Base-by-base conservation (phyloP, 331 rosid species). In the Cucumis variabilis region DNA sequence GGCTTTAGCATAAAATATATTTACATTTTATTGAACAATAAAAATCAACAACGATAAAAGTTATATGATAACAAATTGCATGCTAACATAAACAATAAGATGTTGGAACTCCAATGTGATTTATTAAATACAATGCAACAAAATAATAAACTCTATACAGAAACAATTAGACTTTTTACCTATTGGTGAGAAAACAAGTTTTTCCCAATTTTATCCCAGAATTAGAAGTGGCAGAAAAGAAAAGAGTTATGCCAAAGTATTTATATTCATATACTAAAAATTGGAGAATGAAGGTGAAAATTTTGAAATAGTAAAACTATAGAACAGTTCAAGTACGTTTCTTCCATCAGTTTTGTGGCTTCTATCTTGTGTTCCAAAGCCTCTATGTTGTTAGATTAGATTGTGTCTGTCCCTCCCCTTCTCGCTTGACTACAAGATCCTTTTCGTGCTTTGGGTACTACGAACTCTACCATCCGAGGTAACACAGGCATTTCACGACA, bases 321-420 rank as follows among this genome's bases (percentile, higher is more conserved):
- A 41, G 0, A 78, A 41, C 0, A 78, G n/a, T 48, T 58, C 33
- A 7, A 37, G 58, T 63, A 83, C 12, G 51, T 37, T 82, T 82
- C 55, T 60, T 33, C 86, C 46, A 83, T 41, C 30, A 72, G 41
- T 83, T 68, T 83, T 83, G 86, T 83, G 21, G 86, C 74, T 83
- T 67, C 33, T 41, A 20, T 11, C 68, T 8, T 16, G 2, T 17
- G 74, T 41, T 83, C 33, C 30, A 76, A 44, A 76, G 37, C 82
- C 33, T 78, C 44, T 13, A 25, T 51, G 83, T 25, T 44, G 60
- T 41, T 78, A 24, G 14, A 13, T 41, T 78, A 24, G 14, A 13
- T 13, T 25, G 58, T 50, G 24, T 48, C 44, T 2, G 6, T 19
- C 58, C 58, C 16, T 21, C 2, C 53, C 51, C 48, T 70, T 70